Base-by-base conservation (phyloP, 2,329 filamentous ascomycete species). In the Ophiostoma sp. region DNA sequence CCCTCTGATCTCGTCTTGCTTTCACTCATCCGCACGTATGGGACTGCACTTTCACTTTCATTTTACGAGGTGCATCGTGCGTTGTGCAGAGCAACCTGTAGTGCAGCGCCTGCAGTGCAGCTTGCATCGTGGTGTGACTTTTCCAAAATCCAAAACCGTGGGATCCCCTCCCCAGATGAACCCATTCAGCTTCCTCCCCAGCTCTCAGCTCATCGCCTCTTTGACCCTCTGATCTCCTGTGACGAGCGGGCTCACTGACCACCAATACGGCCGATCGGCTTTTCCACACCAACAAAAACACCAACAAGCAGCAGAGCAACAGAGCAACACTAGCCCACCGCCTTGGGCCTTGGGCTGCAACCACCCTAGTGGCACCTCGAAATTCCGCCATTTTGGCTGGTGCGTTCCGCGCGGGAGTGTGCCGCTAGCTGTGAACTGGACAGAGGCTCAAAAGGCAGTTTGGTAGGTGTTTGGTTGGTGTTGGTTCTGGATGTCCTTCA, bases 101-200 rank as follows among this genome's bases (percentile, higher is more conserved):
- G 19, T n/a, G 19, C 12, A 31, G 5, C n/a, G 50, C n/a, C 12
- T 17, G 55, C 25, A 59, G 55, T 33, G 55, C 55, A 59, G 28
- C 19, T 22, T 61, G 57, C 57, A 59, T 59, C 57, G 57, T 61
- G 31, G 57, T 39, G 57, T 39, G 57, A 61, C 57, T 28, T 36
- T 22, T 8, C 33, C 39, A 42, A 42, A 45, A 2, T 9, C 39
- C 39, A 45, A 45, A 45, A 11, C 39, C 3, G 9, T 45, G 39
- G 39, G 11, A 15, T 45, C 39, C 39, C 15, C 39, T 45, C 12
- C 39, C 39, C 12, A 22, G 52, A 57, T 57, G 52, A 28, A 28
- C 52, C 1, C 52, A 57, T 12, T 45, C 39, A 45, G 39, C 39
- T 45, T 45, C 3, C 39, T 15, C 39, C 39, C 15, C 39, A 11